These are phyloP conservation scores for Chrysoporthe deuterocubensis DNA, from an alignment of 2,329 filamentous ascomycete genomes.

Conservation along the genomic window DNA sequence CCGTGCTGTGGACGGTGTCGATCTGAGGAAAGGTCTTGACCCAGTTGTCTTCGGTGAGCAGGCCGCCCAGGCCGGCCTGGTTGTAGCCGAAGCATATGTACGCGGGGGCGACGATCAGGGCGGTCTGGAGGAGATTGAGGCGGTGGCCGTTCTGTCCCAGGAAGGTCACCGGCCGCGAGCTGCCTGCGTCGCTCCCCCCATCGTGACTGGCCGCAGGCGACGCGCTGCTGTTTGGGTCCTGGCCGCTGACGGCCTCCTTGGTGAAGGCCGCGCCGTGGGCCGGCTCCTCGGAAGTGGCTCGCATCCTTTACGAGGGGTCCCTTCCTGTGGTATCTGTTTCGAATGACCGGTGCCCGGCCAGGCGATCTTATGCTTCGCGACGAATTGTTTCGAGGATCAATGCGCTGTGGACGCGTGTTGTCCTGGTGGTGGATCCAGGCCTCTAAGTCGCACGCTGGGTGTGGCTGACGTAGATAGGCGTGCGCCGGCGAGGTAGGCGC, in stretches of 20 bases:
- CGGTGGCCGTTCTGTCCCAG: slow-evolving; percentile 28
- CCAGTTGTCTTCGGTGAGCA: slow-evolving; percentile 41
- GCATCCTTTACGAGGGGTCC: too few relatives aligned
- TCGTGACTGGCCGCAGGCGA: background rate
- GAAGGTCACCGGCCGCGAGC: slow-evolving; percentile 19
- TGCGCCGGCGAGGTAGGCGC: too few relatives aligned
- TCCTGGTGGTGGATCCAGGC: too few relatives aligned
- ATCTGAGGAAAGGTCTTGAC: slow-evolving; percentile 52
- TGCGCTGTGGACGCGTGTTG: too few relatives aligned
- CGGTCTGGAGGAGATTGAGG: slow-evolving; percentile 29
- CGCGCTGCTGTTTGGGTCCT: background rate
- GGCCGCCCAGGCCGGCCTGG: slow-evolving; percentile 53
- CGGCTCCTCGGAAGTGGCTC: background rate
- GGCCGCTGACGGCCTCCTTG: slow-evolving; percentile 13
- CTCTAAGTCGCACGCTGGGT: too few relatives aligned
- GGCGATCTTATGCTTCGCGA: too few relatives aligned
- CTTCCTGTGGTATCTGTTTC: too few relatives aligned
- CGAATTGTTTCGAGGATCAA: too few relatives aligned
- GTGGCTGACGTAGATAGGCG: too few relatives aligned
- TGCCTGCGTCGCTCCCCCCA: background rate
- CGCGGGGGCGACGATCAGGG: slow-evolving; percentile 32
- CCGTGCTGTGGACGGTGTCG: slow-evolving; percentile 49
- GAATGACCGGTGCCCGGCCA: too few relatives aligned
- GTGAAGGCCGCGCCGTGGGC: slow-evolving; percentile 13
- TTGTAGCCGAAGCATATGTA: slow-evolving; percentile 58